Base-by-base conservation (phyloP, 169 alveolate genomes). In the Cryptosporidium canis region DNA sequence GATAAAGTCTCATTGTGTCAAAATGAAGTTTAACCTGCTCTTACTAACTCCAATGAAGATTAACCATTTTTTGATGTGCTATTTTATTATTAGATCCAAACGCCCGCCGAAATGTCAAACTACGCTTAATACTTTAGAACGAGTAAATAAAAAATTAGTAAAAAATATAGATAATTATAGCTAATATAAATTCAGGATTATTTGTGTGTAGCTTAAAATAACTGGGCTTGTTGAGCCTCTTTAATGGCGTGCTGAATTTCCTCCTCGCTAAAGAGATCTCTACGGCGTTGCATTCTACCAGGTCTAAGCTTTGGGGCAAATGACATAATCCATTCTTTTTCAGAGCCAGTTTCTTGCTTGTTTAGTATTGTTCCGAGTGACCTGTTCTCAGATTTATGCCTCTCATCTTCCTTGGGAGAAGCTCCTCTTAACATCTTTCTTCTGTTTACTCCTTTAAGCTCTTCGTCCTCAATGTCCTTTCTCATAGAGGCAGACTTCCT, bases 291-390 rank as follows among this genome's bases (percentile, higher is more conserved):
- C 85, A 77, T 77, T 77, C 70, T 56, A 24, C 85, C 72, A 11
- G 85, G 72, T 39, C 64, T 77, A 27, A 77, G 85, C 35, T 77
- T 77, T 35, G 85, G 85, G 53, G 85, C 77, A 44, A 77, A 77
- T 3, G 70, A 58, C 63, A 77, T 12, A 37, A 77, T 77, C 85
- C 85, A 77, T 56, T 77, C 85, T 61, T 21, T 67, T 64, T 63
- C 70, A 43, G 66, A 45, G 24, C 3, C 51, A 27, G 14, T 24
- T 31, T 47, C 45, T 12, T 47, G 16, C n/a, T 29, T 67, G 21
- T 37, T 41, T 0, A 27, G 3, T 45, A 51, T 45, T 6, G 56
- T 39, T 31, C 61, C 63, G 9, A 45, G 2, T 67, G 66, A 61
- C 33, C 68, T 61, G 31, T 61, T 35, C 33, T 0, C 33, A 16